A percentile compares a stretch with the other conserved stretches of the same genome.
These are phyloP conservation scores for Apiotrichum laibachii DNA, from an alignment of 1,284 basidiomycete species.

Conservation along the genomic window DNA sequence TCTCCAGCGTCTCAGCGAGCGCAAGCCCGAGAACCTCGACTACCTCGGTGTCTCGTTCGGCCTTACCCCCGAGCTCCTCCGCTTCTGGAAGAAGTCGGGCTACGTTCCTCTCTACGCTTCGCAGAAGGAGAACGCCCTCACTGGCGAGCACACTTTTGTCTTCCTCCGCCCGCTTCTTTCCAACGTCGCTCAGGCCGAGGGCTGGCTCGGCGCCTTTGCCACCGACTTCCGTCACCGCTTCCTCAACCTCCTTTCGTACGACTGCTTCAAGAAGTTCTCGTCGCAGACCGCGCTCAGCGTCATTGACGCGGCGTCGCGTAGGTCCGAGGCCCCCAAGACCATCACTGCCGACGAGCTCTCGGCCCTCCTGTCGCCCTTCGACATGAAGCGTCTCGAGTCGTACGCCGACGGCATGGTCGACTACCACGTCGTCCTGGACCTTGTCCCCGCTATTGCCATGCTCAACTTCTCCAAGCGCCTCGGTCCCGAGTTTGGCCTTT, in stretches of 20 bases:
- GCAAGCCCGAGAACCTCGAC: constrained; percentile 85
- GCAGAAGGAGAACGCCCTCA: constrained; percentile 90
- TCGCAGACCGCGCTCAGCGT: constrained; percentile 82
- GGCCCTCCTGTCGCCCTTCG: constrained; percentile 80
- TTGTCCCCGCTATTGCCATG: constrained; percentile 74
- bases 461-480: constrained; percentile 82
- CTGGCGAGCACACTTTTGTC: constrained; percentile 93
- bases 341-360: constrained; percentile 68
- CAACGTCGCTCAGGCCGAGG: constrained; percentile 54
- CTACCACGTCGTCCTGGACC: constrained; percentile 91
- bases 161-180: constrained; percentile 79
- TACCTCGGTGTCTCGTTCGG: constrained; percentile 97
- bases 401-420: constrained; percentile 96
- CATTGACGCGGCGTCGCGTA: constrained; percentile 72
- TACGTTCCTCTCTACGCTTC: constrained; percentile 90
- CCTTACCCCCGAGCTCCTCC: constrained; percentile 78
- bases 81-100: constrained; percentile 95
- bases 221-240: constrained; percentile 92
- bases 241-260: constrained; percentile 83
- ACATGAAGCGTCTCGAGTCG: constrained; percentile 90
- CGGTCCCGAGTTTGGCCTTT: constrained; percentile 61
- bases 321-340: constrained; percentile 27
- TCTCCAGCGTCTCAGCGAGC: constrained; percentile 83
- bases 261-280: constrained; percentile 83
- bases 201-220: constrained; percentile 87